These are phyloP conservation scores for Daedaleopsis nitida DNA, from an alignment of 768 basidiomycete species.

Conservation along the genomic window DNA sequence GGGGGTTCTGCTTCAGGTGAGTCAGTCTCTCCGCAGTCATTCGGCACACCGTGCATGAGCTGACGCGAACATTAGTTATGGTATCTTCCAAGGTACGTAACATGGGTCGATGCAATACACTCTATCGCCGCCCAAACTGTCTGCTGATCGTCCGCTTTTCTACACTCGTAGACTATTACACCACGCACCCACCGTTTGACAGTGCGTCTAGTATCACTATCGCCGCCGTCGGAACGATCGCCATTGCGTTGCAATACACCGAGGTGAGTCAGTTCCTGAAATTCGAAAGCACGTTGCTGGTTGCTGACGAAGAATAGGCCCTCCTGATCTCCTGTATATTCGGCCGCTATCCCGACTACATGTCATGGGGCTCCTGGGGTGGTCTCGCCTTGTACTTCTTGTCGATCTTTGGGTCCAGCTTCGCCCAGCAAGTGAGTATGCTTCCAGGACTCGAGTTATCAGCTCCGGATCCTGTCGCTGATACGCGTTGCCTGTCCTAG, in stretches of 20 bases:
- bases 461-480: too few species aligned
- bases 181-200: conserved; percentile 24
- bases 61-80: conserved; percentile 14
- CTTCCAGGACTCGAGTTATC: neutral
- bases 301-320: neutral
- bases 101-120: neutral
- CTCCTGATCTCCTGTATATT: conserved; percentile 19
- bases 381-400: conserved; percentile 19
- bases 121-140: neutral
- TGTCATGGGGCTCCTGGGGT: conserved; percentile 20
- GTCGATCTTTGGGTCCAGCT: conserved; percentile 24
- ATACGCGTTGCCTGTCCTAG: conserved; percentile 1
- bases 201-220: conserved; percentile 18
- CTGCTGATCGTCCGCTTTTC: neutral
- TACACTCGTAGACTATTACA: conserved; percentile 21
- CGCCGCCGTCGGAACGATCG: conserved; percentile 23
- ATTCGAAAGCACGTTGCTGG: too few species aligned
- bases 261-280: conserved; percentile 14
- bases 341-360: conserved; percentile 23
- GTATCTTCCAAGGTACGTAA: conserved; percentile 26
- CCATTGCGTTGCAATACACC: conserved; percentile 25
- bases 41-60: neutral
- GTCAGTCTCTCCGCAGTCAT: neutral
- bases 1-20: conserved; percentile 29
- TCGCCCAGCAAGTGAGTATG: conserved; percentile 20